Evolutionary conservation across 257 asterid genomes (phyloP), one percentile per base, ranked within the genome.

Genomic region (Nemophila menziesii): DNA sequence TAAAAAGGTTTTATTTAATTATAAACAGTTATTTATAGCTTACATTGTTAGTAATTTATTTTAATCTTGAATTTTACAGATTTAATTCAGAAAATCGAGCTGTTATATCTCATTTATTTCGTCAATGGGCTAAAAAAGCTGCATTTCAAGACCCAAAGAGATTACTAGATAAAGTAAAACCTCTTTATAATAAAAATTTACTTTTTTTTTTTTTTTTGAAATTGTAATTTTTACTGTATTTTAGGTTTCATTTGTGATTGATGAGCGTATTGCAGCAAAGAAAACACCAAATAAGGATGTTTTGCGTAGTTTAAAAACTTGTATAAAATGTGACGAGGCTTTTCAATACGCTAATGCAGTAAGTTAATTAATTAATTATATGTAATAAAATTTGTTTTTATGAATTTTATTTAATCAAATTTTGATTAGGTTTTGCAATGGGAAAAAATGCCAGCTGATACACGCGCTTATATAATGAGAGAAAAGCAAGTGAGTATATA

Each of bases 141-240:
- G 98, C 98, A 58, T 89, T 89, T 72, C 86, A 72, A 52, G 92
- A 89, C 45, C 92, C 94, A 40, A 82, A 76, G 75, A 78, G 98
- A 71, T 65, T 89, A 53, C 92, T 89, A 54, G 76, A 49, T 70
- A 89, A 89, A 92, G 98, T 79, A 46, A 67, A 29, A 40, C 34
- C 59, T 11, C 22, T 40, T 18, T n/a, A 12, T 9, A n/a, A 38
- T 22, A 55, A 44, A 36, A 18, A 13, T 15, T 56, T 54, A 17
- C 9, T 48, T 22, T 19, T 8, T 48, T 48, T 29, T 19, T 17
- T 29, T 29, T 42, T 22, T 20, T 43, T 43, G 14, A 12, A 2
- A 14, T n/a, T n/a, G n/a, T n/a, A n/a, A n/a, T n/a, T n/a, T n/a
- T n/a, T n/a, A n/a, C n/a, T n/a, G 39, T 56, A 37, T 16, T 63